Evolutionary conservation across 202 grass and related monocot species (phyloP).

Genomic region (Panicum hallii): DNA sequence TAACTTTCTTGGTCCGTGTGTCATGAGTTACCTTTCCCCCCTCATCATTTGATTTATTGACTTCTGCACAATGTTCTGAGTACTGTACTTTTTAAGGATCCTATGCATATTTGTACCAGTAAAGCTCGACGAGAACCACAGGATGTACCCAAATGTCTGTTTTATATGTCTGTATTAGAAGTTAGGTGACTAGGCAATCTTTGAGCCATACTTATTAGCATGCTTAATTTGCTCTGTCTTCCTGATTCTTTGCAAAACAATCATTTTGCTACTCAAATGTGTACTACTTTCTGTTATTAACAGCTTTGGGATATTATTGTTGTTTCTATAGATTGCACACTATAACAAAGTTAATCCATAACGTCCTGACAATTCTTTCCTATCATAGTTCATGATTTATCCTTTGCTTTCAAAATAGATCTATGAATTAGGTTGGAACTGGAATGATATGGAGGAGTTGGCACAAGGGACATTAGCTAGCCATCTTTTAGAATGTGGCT

Average conservation of each 20-base stretch:
- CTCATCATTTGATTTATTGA: neutral
- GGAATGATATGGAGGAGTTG: conserved; percentile 69
- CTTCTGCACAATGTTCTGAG: neutral
- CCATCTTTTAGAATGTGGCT: conserved; percentile 97
- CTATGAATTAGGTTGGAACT: conserved; percentile 95
- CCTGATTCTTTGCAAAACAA: neutral
- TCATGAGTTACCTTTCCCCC: neutral
- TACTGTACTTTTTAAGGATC: neutral
- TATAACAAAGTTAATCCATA: neutral
- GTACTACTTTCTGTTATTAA: neutral
- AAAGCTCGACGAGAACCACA: neutral
- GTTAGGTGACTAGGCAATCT: neutral
- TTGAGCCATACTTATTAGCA: neutral
- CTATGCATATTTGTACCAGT: neutral
- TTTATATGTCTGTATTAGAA: neutral
- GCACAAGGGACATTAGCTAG: conserved; percentile 86
- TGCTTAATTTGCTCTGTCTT: neutral
- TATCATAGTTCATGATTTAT: conserved; percentile 35
- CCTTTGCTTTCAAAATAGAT: conserved; percentile 56
- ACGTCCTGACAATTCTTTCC: neutral
- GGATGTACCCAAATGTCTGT: neutral
- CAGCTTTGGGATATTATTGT: conserved; percentile 12
- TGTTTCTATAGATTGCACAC: conserved; percentile 18
- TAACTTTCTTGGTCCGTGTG: conserved; percentile 15
- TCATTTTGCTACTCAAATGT: neutral